Evolutionary conservation across 2,329 filamentous ascomycete genomes (phyloP), one percentile per base, ranked within the genome.

Genomic region (Diplodia mutila): DNA sequence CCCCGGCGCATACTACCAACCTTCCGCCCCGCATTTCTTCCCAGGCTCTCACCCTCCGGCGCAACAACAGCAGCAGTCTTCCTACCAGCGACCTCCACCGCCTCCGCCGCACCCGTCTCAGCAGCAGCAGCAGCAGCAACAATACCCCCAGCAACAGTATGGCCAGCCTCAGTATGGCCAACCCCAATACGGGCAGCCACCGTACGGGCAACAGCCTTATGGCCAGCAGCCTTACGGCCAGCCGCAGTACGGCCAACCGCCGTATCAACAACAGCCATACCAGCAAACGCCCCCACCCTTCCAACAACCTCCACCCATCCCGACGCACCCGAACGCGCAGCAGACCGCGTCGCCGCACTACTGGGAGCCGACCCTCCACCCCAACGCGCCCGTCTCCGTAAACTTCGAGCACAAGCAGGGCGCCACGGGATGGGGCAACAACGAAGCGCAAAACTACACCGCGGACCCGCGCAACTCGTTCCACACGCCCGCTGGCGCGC

Each of bases 361-460:
- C 75, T 88, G 86, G 86, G 81, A 80, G 68, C 82, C 86, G 0
- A 79, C 78, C 8, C 86, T 88, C 71, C 75, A 79, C 32, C 80
- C 83, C 0, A 75, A 79, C 16, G 77, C 79, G 2, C 80, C 84
- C 0, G 79, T 88, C 3, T 79, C 79, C 0, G 75, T 78, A 3
- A 82, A 87, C 69, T 89, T 87, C 78, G 78, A 85, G 4, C 82
- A 85, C 34, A 85, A 87, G 73, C 79, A 84, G 39, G 86, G 86
- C 32, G 82, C 81, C n/a, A 82, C 86, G 72, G 86, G 86, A 46
- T 89, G 86, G 86, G 86, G 86, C 25, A 89, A 89, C 72, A 84
- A 86, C 69, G 86, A 89, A 77, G 78, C 85, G 59, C 82, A 89
- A 75, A 84, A 85, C 76, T 89, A 89, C 73, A 85, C 84, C 6